A percentile compares a stretch with the other conserved stretches of the same genome.
These are phyloP conservation scores for Alternaria sp. DNA, from an alignment of 2,329 filamentous ascomycete genomes.

Conservation along the genomic window DNA sequence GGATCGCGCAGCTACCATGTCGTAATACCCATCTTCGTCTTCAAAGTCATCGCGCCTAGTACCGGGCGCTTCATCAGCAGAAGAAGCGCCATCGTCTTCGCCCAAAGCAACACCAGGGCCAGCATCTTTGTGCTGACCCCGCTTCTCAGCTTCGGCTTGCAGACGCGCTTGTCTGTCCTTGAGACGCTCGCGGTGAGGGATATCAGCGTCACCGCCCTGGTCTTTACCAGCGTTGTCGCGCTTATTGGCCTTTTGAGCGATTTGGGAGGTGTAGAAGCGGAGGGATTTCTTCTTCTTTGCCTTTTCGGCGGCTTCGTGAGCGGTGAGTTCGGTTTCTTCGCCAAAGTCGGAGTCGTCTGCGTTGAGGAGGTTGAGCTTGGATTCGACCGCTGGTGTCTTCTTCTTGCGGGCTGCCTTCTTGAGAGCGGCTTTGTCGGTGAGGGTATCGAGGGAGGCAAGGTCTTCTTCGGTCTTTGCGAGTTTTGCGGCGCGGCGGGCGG, in stretches of 20 bases:
- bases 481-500: conserved; percentile 62
- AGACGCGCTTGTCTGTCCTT: conserved; percentile 85
- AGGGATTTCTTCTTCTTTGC: conserved; percentile 88
- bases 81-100: conserved; percentile 71
- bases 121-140: conserved; percentile 69
- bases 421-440: conserved; percentile 61
- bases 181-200: conserved; percentile 88
- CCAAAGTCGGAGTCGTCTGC: conserved; percentile 88
- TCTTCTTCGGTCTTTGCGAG: conserved; percentile 70
- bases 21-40: conserved; percentile 81
- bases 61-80: conserved; percentile 64
- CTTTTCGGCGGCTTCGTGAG: conserved; percentile 84
- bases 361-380: conserved; percentile 49
- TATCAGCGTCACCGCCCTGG: conserved; percentile 79
- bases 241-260: conserved; percentile 92
- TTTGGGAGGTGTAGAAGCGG: conserved; percentile 97
- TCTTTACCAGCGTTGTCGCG: conserved; percentile 76
- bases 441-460: conserved; percentile 73
- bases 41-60: conserved; percentile 50
- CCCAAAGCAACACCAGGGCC: conserved; percentile 68
- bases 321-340: conserved; percentile 82
- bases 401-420: conserved; percentile 58
- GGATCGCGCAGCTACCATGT: conserved; percentile 78
- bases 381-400: conserved; percentile 22
- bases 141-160: conserved; percentile 85